Base-by-base conservation (phyloP, 1,139 yeast species). In the Magnusiomyces clavatus region DNA sequence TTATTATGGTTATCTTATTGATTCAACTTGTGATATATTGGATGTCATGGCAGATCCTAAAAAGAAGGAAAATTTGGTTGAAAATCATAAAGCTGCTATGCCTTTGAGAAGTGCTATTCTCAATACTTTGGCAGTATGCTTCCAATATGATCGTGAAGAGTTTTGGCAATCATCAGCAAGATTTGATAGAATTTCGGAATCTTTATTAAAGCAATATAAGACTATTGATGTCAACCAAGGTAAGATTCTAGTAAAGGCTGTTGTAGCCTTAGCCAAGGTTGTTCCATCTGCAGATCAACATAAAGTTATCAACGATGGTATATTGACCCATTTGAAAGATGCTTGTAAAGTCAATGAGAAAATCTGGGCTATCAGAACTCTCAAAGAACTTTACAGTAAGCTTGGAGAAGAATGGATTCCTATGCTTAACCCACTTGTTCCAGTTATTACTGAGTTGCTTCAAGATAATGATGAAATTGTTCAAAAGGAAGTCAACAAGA, bases 391-490 rank as follows among this genome's bases (percentile, higher is more conserved):
- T 43, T 92, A 89, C 77, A 86, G 86, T 60, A 86, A 86, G 73
- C 83, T 89, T 65, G 97, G 97, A 50, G 97, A 92, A 64, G 89
- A 83, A 67, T 92, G 98, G 98, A 78, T 92, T 58, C 73, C 84
- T 40, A 77, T 86, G 74, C 77, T 92, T 64, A 98, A 98, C 29
- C 96, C 92, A 63, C 77, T 92, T 62, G 95, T 94, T 57, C 99
- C 99, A 43, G 78, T 88, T 58, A 87, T 92, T 67, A 97, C 97
- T 5, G 99, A 92, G 69, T 73, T 94, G 56, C 76, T 92, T 57
- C 98, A 92, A 66, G 97, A 90, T 66, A 97, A 92, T 56, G 95
- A 90, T 58, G 98, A 94, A 68, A 81, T 78, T 47, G 96, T 94
- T 35, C 98, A 92, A 69, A 68, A 81, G 65, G 97, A 88, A 68